Percentiles rank a stretch among this genome's conserved stretches.
Conservation (phyloP, 1,284 basidiomycete species). For the Austroboletus niveus region DNA sequence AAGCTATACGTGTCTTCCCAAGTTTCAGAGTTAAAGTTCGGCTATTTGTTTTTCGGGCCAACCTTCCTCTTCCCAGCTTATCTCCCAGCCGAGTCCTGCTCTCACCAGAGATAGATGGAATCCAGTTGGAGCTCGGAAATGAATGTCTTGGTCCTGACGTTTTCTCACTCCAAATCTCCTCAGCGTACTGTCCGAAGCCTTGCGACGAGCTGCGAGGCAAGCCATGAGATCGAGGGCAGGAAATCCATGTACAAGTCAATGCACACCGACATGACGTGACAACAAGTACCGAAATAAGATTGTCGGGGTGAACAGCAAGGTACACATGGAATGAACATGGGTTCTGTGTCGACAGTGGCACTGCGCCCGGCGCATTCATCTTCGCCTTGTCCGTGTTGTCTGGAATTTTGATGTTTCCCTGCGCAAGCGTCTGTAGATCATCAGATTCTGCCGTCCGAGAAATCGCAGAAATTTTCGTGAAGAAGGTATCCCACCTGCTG, state of each 20-base stretch:
- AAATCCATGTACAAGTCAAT: slow-evolving; percentile 4
- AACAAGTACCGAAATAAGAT: slow-evolving; percentile 31
- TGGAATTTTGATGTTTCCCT: slow-evolving; percentile 77
- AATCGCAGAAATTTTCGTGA: background rate
- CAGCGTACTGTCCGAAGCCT: background rate
- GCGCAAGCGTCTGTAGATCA: slow-evolving; percentile 53
- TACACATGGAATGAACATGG: slow-evolving; percentile 5
- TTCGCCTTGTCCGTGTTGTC: slow-evolving; percentile 48
- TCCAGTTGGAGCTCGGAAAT: slow-evolving; percentile 16
- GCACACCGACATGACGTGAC: slow-evolving; percentile 10
- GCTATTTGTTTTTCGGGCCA: slow-evolving; percentile 13
- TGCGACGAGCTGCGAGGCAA: slow-evolving; percentile 8
- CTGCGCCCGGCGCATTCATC: slow-evolving; percentile 18
- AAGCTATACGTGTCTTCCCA: slow-evolving; percentile 3
- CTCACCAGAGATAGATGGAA: slow-evolving; percentile 8
- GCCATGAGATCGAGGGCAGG: slow-evolving; percentile 11
- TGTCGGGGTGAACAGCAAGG: slow-evolving; percentile 5
- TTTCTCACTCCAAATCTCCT: slow-evolving; percentile 3
- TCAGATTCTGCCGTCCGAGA: slow-evolving; percentile 2
- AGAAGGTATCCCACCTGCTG: slow-evolving; percentile 46
- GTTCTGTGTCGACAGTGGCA: slow-evolving; percentile 4
- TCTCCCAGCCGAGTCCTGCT: slow-evolving; percentile 18
- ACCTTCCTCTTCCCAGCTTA: slow-evolving; percentile 25
- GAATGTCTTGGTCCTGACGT: slow-evolving; percentile 16
- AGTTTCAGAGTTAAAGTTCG: slow-evolving; percentile 15